Conservation (phyloP, 176 grass and related monocot species). For the maize (Zea mays) region Zm-B73-REFERENCE-NAM-5.0 NC_050097.1:20460501-20461000, state of each 20-base stretch:
- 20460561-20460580: conserved; percentile 77
- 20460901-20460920: conserved; percentile 63
- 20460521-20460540: conserved; percentile 20
- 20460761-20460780: conserved; percentile 80
- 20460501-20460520: conserved; percentile 58
- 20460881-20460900: conserved; percentile 84
- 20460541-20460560: conserved; percentile 31
- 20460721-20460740: conserved; percentile 67
- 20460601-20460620: conserved; percentile 72
- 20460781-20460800: conserved; percentile 67
- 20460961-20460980: conserved; percentile 53
- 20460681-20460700: conserved; percentile 70
- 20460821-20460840: conserved; percentile 76
- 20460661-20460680: conserved; percentile 73
- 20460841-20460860: conserved; percentile 73
- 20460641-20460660: conserved; percentile 85
- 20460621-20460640: conserved; percentile 76
- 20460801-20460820: conserved; percentile 74
- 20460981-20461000: conserved; percentile 25
- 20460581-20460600: conserved; percentile 55
- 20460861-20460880: conserved; percentile 89
- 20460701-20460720: conserved; percentile 70
- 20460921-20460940: conserved; percentile 67
- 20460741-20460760: conserved; percentile 66
- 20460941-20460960: conserved; percentile 66